Conservation (phyloP, 2,329 filamentous ascomycete genomes). For the Cadophora sp. region DNA sequence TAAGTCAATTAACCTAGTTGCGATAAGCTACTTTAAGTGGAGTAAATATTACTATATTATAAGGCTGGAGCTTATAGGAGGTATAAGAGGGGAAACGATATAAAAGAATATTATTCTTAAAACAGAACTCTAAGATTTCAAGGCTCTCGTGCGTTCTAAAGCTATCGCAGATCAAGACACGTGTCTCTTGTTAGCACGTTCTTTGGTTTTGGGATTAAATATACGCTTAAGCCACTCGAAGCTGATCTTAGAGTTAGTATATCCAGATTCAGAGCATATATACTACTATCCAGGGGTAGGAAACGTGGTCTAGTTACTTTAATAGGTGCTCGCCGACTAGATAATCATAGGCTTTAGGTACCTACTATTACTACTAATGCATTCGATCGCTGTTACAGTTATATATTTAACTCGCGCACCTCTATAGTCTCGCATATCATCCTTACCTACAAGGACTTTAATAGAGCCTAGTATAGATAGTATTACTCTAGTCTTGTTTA, state of each 20-base stretch:
- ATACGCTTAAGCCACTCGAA: constrained; percentile 45
- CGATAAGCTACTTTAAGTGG: constrained; percentile 37
- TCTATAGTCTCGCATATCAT: constrained; percentile 37
- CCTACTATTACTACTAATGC: constrained; percentile 36
- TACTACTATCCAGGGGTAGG: constrained; percentile 43
- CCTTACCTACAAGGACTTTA: constrained; percentile 43
- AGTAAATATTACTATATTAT: constrained; percentile 37
- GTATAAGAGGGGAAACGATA: constrained; percentile 36
- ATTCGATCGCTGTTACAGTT: constrained; percentile 29
- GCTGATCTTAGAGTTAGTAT: constrained; percentile 45
- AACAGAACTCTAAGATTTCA: constrained; percentile 41
- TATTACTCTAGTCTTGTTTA: constrained; percentile 34
- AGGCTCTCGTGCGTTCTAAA: constrained; percentile 47
- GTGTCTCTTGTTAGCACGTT: constrained; percentile 41
- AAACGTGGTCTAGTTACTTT: constrained; percentile 40
- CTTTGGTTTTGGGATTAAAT: constrained; percentile 46
- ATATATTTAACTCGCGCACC: constrained; percentile 40
- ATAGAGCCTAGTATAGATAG: constrained; percentile 40
- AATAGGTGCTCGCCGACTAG: constrained; percentile 39
- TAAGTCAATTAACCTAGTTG: constrained; percentile 35
- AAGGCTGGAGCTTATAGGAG: constrained; percentile 39
- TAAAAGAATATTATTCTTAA: constrained; percentile 39
- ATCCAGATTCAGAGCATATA: constrained; percentile 36
- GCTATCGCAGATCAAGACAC: constrained; percentile 46
- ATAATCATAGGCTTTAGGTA: constrained; percentile 39